Conservation (phyloP, 768 basidiomycete genomes). For the Suillus sp. region DNA sequence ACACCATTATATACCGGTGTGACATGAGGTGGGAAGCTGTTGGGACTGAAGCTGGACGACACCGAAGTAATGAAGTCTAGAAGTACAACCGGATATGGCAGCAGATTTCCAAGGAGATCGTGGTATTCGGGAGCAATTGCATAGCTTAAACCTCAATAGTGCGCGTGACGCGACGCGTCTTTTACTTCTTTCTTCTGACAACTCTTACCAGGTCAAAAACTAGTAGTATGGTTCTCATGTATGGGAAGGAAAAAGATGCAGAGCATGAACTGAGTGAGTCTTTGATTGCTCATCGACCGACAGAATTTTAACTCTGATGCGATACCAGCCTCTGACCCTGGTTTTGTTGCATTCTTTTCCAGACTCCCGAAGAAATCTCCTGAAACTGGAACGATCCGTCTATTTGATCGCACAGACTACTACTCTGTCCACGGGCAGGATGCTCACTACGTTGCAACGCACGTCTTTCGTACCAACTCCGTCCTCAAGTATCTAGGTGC, state of each 20-base stretch:
- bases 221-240: conserved; percentile 52
- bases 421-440: conserved; percentile 90
- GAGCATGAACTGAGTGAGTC: conserved; percentile 34
- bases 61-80: no score
- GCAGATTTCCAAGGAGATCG: no score
- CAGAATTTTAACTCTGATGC: conserved; percentile 12
- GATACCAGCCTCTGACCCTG: conserved; percentile 72
- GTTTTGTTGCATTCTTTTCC: conserved; percentile 73
- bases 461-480: conserved; percentile 85
- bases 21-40: no score
- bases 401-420: conserved; percentile 84
- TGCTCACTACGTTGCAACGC: conserved; percentile 80
- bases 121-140: not conserved
- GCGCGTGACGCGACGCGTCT: conserved; percentile 5
- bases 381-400: conserved; percentile 54
- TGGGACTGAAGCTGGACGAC: no score
- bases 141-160: not conserved
- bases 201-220: not conserved
- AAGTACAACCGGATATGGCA: no score
- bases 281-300: not conserved
- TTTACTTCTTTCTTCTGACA: not conserved
- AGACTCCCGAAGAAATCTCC: conserved; percentile 67
- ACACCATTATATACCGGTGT: no score
- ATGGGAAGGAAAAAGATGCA: conserved; percentile 62
- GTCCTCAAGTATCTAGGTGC: conserved; percentile 90